These are phyloP conservation scores for Dictyostelium discoideum DNA, from an alignment of 78 protist species.

Conservation along the genomic window DNA sequence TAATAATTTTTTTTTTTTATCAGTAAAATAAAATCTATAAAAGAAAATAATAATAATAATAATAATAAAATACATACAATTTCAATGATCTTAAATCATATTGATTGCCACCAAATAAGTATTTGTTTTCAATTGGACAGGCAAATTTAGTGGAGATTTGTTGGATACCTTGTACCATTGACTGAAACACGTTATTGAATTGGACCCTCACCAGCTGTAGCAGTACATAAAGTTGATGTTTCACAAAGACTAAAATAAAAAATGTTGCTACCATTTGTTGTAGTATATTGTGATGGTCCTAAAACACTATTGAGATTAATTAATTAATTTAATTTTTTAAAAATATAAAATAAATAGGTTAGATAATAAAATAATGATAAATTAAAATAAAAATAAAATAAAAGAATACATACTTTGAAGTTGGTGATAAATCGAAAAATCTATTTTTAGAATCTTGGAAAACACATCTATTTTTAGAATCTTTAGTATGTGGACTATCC, in stretches of 20 bases:
- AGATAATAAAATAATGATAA: too few relatives aligned
- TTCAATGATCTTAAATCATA: not conserved
- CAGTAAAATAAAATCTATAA: too few relatives aligned
- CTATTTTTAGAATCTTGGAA: not conserved
- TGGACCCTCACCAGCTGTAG: not conserved
- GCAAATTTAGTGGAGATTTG: not conserved
- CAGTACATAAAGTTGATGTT: not conserved
- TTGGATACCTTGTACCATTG: not conserved
- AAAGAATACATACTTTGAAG: not conserved
- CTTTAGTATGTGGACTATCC: not conserved
- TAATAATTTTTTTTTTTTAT: too few relatives aligned
- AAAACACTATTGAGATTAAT: too few relatives aligned
- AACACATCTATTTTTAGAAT: not conserved
- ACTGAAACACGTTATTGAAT: not conserved
- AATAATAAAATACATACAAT: not conserved
- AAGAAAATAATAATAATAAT: too few relatives aligned
- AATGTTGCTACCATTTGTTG: not conserved
- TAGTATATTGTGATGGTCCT: too few relatives aligned
- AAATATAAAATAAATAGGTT: too few relatives aligned
- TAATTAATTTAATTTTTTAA: too few relatives aligned
- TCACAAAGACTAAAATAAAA: not conserved
- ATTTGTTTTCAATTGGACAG: not conserved
- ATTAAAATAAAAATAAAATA: not conserved
- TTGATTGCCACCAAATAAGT: not conserved
- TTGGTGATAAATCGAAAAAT: not conserved